A percentile compares a stretch with the other conserved stretches of the same genome.
Evolutionary conservation across 306 rosid genomes (phyloP).

Genomic region (Benincasa hispida): DNA sequence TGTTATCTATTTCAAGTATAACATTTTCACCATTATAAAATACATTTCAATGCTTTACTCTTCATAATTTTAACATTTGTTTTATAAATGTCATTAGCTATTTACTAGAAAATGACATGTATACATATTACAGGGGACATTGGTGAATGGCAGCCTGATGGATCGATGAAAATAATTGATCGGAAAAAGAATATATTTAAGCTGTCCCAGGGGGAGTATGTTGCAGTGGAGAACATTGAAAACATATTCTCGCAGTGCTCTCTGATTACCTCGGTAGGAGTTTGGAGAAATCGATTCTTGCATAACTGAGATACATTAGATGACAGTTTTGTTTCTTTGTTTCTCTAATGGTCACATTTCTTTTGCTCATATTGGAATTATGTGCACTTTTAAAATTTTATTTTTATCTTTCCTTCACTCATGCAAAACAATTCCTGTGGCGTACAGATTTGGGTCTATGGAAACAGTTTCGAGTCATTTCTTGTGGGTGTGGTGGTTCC

Average conservation of each 20-base stretch:
- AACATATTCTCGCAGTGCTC: slow-evolving; percentile 64
- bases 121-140: slow-evolving; percentile 62
- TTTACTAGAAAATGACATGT: neutral
- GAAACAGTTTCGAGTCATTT: slow-evolving; percentile 94
- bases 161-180: slow-evolving; percentile 86
- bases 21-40: neutral
- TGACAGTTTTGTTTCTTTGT: neutral
- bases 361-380: neutral
- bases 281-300: neutral
- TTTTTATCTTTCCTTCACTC: neutral
- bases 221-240: slow-evolving; percentile 82
- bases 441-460: slow-evolving; percentile 79
- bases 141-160: slow-evolving; percentile 87
- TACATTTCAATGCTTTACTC: neutral
- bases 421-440: neutral
- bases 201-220: slow-evolving; percentile 92
- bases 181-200: slow-evolving; percentile 83
- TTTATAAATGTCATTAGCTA: neutral
- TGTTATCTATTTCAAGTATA: neutral
- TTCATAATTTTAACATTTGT: neutral
- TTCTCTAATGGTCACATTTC: neutral
- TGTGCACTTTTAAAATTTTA: neutral
- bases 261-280: slow-evolving; percentile 53
- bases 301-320: neutral
- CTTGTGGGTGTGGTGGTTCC: slow-evolving; percentile 89